These are phyloP conservation scores for Pichia insulana DNA, from an alignment of 805 yeast genomes.

Conservation along the genomic window DNA sequence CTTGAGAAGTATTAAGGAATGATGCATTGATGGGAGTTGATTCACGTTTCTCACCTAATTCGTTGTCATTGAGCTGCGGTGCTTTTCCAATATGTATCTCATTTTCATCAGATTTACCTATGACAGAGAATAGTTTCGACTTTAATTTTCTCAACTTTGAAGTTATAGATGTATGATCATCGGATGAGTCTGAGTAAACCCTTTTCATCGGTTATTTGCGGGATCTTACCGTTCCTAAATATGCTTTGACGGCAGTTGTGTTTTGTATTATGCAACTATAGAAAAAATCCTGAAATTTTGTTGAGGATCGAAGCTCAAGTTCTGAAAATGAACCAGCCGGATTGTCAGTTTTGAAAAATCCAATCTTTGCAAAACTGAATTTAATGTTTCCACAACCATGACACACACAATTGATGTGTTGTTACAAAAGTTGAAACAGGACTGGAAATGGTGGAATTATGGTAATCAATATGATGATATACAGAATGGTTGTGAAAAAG, in stretches of 20 bases:
- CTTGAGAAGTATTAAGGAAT: background rate
- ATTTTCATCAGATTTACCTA: conserved; percentile 3
- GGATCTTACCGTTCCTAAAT: too few relatives aligned
- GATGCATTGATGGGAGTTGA: background rate
- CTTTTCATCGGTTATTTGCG: conserved; percentile 4
- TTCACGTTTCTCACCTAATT: background rate
- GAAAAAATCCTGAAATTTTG: too few relatives aligned
- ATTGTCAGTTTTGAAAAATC: too few relatives aligned
- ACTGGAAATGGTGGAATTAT: conserved; percentile 9
- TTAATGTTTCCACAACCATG: too few relatives aligned
- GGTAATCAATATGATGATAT: too few relatives aligned
- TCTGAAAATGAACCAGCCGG: too few relatives aligned
- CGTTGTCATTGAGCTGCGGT: background rate
- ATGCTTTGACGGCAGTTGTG: too few relatives aligned
- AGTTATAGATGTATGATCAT: conserved; percentile 3
- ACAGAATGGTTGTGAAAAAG: too few relatives aligned
- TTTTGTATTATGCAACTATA: too few relatives aligned
- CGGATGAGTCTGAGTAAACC: conserved; percentile 8
- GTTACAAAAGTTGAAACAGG: conserved; percentile 2
- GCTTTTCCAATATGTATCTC: background rate
- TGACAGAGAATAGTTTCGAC: conserved; percentile 8
- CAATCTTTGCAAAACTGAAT: too few relatives aligned
- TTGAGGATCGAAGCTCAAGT: background rate
- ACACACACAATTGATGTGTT: background rate
- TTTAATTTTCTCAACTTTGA: conserved; percentile 16